Percentiles rank a stretch among this genome's conserved stretches.
These are phyloP conservation scores for Trichoderma endophyticum DNA, from an alignment of 2,329 filamentous ascomycete species.

Conservation along the genomic window DNA sequence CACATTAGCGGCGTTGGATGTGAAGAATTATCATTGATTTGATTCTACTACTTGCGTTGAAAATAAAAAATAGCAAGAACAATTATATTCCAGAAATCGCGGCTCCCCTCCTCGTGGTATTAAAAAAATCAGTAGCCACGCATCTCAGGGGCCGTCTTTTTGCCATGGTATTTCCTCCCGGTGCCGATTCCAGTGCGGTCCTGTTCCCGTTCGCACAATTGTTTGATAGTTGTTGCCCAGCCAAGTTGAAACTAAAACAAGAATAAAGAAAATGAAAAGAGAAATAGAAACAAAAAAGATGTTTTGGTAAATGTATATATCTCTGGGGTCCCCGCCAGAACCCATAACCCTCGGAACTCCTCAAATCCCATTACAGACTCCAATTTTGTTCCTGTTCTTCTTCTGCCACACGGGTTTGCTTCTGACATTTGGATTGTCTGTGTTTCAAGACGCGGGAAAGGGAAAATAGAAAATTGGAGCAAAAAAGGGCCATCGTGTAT, in stretches of 20 bases:
- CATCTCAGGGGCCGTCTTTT: neutral
- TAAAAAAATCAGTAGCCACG: neutral
- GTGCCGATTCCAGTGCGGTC: conserved; percentile 4
- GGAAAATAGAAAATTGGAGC: neutral
- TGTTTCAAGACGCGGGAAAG: neutral
- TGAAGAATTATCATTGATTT: neutral
- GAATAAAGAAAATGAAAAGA: neutral
- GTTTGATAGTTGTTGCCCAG: neutral
- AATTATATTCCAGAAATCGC: neutral
- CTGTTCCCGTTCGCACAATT: neutral
- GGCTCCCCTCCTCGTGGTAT: neutral
- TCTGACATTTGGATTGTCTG: neutral
- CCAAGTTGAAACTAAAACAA: neutral
- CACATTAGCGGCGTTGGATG: neutral
- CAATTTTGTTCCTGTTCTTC: neutral
- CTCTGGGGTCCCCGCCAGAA: neutral
- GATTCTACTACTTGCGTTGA: neutral
- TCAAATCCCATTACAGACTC: neutral
- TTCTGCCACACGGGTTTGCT: neutral
- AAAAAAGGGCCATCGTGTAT: neutral
- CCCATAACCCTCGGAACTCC: neutral
- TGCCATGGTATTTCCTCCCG: neutral
- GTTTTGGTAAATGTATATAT: neutral
- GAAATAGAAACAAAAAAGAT: neutral
- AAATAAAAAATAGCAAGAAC: neutral